A percentile compares a stretch with the other conserved stretches of the same genome.
These are phyloP conservation scores for Hypericum perforatum DNA, from an alignment of 345 rosid species.

Conservation along the genomic window DNA sequence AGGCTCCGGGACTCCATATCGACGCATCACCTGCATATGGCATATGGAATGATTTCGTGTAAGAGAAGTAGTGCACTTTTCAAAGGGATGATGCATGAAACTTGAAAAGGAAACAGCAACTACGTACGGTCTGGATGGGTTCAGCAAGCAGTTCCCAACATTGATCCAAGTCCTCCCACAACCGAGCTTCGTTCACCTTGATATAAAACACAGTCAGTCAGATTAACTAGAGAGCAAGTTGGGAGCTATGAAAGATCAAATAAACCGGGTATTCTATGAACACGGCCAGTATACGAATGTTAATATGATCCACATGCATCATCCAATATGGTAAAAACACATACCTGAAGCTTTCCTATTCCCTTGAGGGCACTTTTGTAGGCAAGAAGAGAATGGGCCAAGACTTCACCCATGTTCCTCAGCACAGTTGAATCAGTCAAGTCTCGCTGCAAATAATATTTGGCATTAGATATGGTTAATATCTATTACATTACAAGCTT, in stretches of 20 bases:
- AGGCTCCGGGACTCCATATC: slow-evolving; percentile 87
- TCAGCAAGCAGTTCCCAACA: slow-evolving; percentile 97
- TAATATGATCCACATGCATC: too few species aligned
- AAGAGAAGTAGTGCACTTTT: too few species aligned
- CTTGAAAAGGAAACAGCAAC: too few species aligned
- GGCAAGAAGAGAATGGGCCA: slow-evolving; percentile 93
- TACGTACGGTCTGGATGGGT: slow-evolving; percentile 77
- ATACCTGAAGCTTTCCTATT: slow-evolving; percentile 81
- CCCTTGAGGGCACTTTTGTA: slow-evolving; percentile 87
- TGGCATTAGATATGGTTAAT: not conserved
- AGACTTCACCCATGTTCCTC: slow-evolving; percentile 88
- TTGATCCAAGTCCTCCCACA: slow-evolving; percentile 70
- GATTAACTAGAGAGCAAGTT: too few species aligned
- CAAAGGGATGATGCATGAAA: too few species aligned
- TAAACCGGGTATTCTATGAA: too few species aligned
- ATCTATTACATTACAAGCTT: not conserved
- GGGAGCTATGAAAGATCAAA: too few species aligned
- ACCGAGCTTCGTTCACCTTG: slow-evolving; percentile 71
- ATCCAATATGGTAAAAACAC: too few species aligned
- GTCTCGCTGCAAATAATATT: slow-evolving; percentile 56
- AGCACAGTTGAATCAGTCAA: slow-evolving; percentile 89
- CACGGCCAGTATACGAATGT: too few species aligned
- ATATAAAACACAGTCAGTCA: slow-evolving; percentile 1
- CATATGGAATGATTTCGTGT: too few species aligned
- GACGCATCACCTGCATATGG: slow-evolving; percentile 65